Conservation (phyloP, 1,139 yeast genomes). For the Sugiyamaella sp. region DNA sequence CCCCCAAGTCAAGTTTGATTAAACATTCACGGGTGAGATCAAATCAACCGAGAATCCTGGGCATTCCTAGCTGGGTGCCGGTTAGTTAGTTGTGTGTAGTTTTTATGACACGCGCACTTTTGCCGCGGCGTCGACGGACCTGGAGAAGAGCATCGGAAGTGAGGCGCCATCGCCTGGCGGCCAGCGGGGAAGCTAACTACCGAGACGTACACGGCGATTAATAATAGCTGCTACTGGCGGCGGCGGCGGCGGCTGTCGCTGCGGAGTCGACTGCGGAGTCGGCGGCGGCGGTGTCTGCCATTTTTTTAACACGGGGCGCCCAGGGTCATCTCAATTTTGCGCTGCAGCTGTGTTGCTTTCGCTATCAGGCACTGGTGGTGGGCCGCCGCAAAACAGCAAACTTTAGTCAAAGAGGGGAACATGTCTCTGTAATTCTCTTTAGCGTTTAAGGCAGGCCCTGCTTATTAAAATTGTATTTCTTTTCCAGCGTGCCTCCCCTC, state of each 20-base stretch:
- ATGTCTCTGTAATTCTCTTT: background rate
- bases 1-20: background rate
- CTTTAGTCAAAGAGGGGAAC: background rate
- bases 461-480: background rate
- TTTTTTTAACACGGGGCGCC: too few relatives aligned
- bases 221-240: background rate
- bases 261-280: too few relatives aligned
- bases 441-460: background rate
- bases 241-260: background rate
- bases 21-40: background rate
- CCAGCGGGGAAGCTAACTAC: background rate
- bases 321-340: too few relatives aligned
- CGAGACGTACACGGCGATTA: background rate
- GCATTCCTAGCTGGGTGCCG: background rate
- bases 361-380: background rate
- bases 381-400: background rate
- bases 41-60: background rate
- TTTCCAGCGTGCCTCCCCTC: background rate
- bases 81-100: background rate
- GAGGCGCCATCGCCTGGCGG: background rate
- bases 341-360: background rate
- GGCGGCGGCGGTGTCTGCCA: too few relatives aligned
- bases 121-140: slow-evolving; percentile 1
- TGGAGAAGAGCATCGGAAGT: background rate
- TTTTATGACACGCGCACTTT: background rate